These are phyloP conservation scores for Kandelia obovata DNA, from an alignment of 345 rosid species.

Conservation along the genomic window DNA sequence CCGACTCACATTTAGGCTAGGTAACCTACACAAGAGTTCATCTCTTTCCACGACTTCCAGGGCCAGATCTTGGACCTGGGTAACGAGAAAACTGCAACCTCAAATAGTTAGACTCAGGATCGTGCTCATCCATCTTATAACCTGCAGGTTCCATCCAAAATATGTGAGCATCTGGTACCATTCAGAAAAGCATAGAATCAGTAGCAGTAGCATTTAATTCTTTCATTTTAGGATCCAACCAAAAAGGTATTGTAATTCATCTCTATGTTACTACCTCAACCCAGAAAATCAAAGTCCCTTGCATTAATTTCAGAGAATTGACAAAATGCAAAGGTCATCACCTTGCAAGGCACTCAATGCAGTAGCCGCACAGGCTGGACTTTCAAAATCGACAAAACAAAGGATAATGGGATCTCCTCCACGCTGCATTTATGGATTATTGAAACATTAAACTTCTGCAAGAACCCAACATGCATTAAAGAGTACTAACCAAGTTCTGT, in stretches of 20 bases:
- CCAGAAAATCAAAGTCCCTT: background rate
- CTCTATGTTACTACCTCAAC: background rate
- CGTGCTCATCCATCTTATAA: slow-evolving; percentile 70
- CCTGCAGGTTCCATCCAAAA: slow-evolving; percentile 38
- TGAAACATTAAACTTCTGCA: background rate
- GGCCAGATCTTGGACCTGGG: slow-evolving; percentile 63
- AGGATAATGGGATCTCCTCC: slow-evolving; percentile 78
- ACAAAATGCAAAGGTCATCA: slow-evolving; percentile 16
- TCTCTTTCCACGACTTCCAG: slow-evolving; percentile 63
- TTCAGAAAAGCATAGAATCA: background rate
- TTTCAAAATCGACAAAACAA: slow-evolving; percentile 81
- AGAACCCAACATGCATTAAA: background rate
- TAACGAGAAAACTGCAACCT: slow-evolving; percentile 66
- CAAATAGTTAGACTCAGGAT: slow-evolving; percentile 60
- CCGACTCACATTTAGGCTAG: slow-evolving; percentile 16
- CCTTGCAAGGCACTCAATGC: slow-evolving; percentile 93
- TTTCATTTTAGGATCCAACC: no score
- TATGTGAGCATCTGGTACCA: slow-evolving; percentile 11
- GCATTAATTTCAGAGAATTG: background rate
- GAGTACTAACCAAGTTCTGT: slow-evolving; percentile 1
- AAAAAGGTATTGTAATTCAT: no score
- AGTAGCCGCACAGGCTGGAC: slow-evolving; percentile 88
- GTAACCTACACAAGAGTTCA: slow-evolving; percentile 27
- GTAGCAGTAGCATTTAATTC: background rate
- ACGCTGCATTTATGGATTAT: slow-evolving; percentile 48